Evolutionary conservation across 2,329 filamentous ascomycete species (phyloP).

Genomic region (Neophaeococcomyces mojaviensis): DNA sequence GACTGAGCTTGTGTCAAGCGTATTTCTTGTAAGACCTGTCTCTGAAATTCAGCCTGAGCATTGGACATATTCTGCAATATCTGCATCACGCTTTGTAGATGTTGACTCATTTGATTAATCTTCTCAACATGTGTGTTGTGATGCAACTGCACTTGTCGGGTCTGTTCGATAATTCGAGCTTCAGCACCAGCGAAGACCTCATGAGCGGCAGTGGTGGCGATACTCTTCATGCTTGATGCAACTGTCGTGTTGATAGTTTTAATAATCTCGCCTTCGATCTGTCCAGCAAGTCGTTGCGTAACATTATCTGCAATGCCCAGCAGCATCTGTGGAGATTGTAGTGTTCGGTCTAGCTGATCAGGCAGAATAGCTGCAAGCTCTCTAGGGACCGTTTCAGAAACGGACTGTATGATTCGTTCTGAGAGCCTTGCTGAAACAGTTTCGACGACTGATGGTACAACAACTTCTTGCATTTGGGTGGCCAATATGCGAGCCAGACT

Average conservation of each 20-base stretch:
- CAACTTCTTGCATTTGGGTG: conserved; percentile 63
- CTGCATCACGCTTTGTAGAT: conserved; percentile 50
- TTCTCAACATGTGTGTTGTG: conserved; percentile 31
- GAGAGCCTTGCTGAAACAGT: conserved; percentile 66
- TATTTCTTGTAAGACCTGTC: conserved; percentile 29
- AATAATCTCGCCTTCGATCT: conserved; percentile 63
- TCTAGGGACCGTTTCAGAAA: conserved; percentile 60
- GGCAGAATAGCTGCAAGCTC: conserved; percentile 68
- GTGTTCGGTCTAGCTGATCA: conserved; percentile 54
- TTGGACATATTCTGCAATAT: conserved; percentile 38
- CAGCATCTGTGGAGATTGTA: conserved; percentile 68
- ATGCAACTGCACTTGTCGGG: conserved; percentile 41
- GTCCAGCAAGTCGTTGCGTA: conserved; percentile 56
- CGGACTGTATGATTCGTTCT: conserved; percentile 57
- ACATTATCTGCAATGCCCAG: conserved; percentile 67
- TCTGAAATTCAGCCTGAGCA: conserved; percentile 35
- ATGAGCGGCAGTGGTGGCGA: conserved; percentile 60
- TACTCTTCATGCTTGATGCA: conserved; percentile 57
- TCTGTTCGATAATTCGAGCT: conserved; percentile 46
- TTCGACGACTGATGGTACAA: conserved; percentile 66
- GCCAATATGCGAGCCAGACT: conserved; percentile 70
- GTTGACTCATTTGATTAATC: conserved; percentile 50
- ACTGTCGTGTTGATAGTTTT: conserved; percentile 56
- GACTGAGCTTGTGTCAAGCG: conserved; percentile 23
- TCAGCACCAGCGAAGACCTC: conserved; percentile 63